phyloP scores from a whole-genome alignment of 2,329 filamentous ascomycete genomes.

The Monosporascus ibericus region DNA sequence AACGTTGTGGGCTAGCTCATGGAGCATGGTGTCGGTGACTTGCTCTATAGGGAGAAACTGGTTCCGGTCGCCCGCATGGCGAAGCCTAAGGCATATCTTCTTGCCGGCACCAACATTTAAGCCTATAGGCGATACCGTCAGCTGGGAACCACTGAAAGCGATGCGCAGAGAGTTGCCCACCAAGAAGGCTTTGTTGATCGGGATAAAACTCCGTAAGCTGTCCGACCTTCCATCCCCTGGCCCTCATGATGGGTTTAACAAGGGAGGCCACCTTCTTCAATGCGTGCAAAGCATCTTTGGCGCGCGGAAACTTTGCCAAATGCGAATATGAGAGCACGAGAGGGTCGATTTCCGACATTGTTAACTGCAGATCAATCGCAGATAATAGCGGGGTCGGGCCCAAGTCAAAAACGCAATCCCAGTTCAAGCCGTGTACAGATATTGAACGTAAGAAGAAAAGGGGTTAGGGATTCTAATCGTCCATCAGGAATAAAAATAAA shows the following conservation, averaged over 20 bases:
- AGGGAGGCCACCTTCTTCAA: conserved; percentile 78
- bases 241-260: conserved; percentile 93
- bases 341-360: conserved; percentile 39
- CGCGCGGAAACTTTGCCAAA: conserved; percentile 38
- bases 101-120: conserved; percentile 72
- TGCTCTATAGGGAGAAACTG: conserved; percentile 78
- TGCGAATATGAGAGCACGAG: conserved; percentile 44
- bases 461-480: background rate
- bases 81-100: conserved; percentile 76
- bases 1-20: conserved; percentile 86
- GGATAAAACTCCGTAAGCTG: conserved; percentile 84
- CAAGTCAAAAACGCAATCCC: background rate
- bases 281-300: conserved; percentile 47
- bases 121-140: conserved; percentile 34
- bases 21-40: conserved; percentile 85
- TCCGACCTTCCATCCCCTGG: conserved; percentile 71
- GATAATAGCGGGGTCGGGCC: background rate
- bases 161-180: conserved; percentile 30
- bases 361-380: background rate
- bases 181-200: conserved; percentile 64
- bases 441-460: background rate
- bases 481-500: background rate
- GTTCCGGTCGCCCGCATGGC: conserved; percentile 65
- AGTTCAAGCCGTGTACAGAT: background rate
- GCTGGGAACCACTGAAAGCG: background rate